Evolutionary conservation across 2,329 filamentous ascomycete species (phyloP), one percentile per base, ranked within the genome.

Genomic region (Fonsecaea monophora): DNA sequence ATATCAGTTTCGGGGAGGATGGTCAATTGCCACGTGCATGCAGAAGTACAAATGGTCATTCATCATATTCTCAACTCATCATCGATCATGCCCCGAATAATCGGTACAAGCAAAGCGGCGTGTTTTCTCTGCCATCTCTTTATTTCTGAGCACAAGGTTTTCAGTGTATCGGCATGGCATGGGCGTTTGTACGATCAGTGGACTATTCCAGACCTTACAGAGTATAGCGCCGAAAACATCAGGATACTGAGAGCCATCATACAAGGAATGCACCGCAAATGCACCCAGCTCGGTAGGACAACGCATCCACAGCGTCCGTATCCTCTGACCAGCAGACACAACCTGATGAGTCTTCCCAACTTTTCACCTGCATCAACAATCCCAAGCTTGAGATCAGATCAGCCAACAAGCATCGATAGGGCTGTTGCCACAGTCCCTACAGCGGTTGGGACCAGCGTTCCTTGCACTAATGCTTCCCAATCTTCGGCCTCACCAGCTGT

Each of bases 91-190:
- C 71, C 70, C 21, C 58, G 68, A 18, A 50, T 62, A n/a, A 70
- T 73, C 30, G 71, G 72, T 25, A 69, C 70, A 30, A 70, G 66
- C 64, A 73, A 73, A 58, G 68, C 59, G n/a, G 68, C 68, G n/a
- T 73, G 72, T 67, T 73, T 71, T 66, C 62, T 73, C 7, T 73
- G 72, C 63, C 65, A 70, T 62, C 65, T 73, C 7, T 72, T 71
- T 60, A 66, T 73, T 53, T 65, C 45, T 30, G 48, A 57, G 30
- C 70, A 73, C 62, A 53, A 60, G 38, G 18, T 48, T 32, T 71
- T 67, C 38, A 32, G 53, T 8, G 65, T 68, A 18, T 61, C 70
- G 18, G 61, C 64, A 34, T 72, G 66, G 18, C 71, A 72, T 66
- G 71, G 72, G 21, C 61, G 71, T 37, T 55, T 73, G 15, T 72